These are phyloP conservation scores for Pseudogymnoascus sp. DNA, from an alignment of 2,329 filamentous ascomycete species.

Conservation along the genomic window DNA sequence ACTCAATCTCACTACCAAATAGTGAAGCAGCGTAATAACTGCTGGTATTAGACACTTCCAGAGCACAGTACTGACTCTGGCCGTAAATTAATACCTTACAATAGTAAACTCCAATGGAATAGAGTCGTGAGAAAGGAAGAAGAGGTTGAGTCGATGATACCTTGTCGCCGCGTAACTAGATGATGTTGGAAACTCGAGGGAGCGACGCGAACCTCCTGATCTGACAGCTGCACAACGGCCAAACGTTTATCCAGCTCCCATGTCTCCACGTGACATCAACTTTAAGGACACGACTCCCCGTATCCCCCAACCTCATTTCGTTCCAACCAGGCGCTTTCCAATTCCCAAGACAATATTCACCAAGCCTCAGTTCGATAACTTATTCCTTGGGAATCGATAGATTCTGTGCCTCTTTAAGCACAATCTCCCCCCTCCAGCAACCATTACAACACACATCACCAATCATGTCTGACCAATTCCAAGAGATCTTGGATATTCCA, in stretches of 20 bases:
- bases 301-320: background rate
- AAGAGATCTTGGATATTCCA: conserved; percentile 49
- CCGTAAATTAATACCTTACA: background rate
- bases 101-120: background rate
- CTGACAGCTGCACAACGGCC: conserved; percentile 1
- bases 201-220: conserved; percentile 6
- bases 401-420: background rate
- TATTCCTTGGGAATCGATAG: conserved; percentile 5
- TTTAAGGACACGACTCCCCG: conserved; percentile 7
- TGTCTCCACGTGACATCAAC: background rate
- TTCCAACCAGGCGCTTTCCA: conserved; percentile 7
- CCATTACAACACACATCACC: conserved; percentile 5
- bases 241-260: background rate
- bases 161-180: background rate
- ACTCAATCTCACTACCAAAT: background rate
- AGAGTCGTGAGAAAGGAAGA: conserved; percentile 1
- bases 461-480: conserved; percentile 47
- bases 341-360: background rate
- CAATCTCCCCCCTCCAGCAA: conserved; percentile 1
- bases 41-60: background rate
- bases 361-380: conserved; percentile 5
- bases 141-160: background rate
- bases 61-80: background rate
- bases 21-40: background rate
- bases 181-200: background rate